Base-by-base conservation (phyloP, 176 grass and related monocot genomes). In the Bromus sterilis region DNA sequence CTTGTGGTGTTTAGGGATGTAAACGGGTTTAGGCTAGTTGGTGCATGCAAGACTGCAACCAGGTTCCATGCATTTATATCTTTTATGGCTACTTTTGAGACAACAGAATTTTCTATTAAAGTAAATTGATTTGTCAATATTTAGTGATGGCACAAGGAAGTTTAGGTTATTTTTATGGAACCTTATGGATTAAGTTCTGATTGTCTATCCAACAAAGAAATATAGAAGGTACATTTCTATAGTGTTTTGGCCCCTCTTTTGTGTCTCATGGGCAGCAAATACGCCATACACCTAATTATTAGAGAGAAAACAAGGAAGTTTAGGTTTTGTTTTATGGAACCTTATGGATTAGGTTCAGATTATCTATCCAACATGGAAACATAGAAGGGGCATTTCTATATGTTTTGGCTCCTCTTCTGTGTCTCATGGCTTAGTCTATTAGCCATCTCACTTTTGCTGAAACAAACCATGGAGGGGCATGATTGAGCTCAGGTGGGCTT, bases 161-260 rank as follows among this genome's bases (percentile, higher is more conserved):
- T 14, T 23, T 62, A 34, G n/a, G 1, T 6, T 60, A 24, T 85
- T 83, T 55, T 56, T 57, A 65, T 72, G 14, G 21, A 80, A 80
- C 20, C 53, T 43, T 81, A 36, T 56, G 51, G 77, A 55, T 61
- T 43, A 81, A 71, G 26, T 46, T 40, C 9, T 53, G 7, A 80
- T 89, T 53, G 56, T 76, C 16, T 73, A 42, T 85, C 80, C 9
- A 41, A 49, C 30, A 84, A 70, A 80, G 53, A 63, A 85, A 70
- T 42, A 25, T 62, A 71, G 76, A 88, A 64, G 34, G 42, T 25
- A 1, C 31, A 48, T 71, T 78, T 43, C 4, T 65, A 6, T 35
- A 78, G 66, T 66, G n/a, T 56, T 56, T 64, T 24, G 51, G 24
- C 6, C 21, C 41, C 34, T 41, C 10, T 80, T 70, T 30, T 71